Percentiles rank a stretch among this genome's conserved stretches.
Evolutionary conservation across 2,329 filamentous ascomycete species (phyloP).

Genomic region (Talaromyces funiculosus): DNA sequence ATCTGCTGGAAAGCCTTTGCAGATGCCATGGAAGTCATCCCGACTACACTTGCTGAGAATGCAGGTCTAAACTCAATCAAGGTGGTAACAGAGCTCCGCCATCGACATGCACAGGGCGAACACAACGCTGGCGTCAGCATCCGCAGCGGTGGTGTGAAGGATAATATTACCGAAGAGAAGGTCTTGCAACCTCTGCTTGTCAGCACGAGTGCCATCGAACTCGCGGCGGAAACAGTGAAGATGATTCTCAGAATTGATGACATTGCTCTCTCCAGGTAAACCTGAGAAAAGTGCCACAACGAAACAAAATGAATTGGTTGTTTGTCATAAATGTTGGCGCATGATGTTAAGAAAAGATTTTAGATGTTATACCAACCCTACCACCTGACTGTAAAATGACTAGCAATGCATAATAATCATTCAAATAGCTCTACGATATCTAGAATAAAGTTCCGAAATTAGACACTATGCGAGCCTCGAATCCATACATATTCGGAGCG

Average conservation of each 20-base stretch:
- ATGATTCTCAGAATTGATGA: constrained; percentile 73
- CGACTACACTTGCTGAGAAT: constrained; percentile 94
- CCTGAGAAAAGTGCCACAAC: neutral
- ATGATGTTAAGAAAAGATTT: constrained; percentile 9
- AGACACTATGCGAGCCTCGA: neutral
- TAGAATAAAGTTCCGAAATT: neutral
- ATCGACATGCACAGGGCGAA: constrained; percentile 91
- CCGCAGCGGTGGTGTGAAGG: constrained; percentile 93
- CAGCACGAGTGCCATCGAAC: constrained; percentile 93
- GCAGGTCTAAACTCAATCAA: constrained; percentile 97
- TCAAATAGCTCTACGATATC: neutral
- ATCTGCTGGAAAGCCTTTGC: constrained; percentile 99
- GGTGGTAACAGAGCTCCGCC: constrained; percentile 91
- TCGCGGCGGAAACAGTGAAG: constrained; percentile 98
- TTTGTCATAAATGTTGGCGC: constrained; percentile 11
- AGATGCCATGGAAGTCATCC: constrained; percentile 93
- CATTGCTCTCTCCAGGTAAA: constrained; percentile 51
- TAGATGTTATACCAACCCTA: constrained; percentile 9
- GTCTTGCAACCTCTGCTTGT: constrained; percentile 93
- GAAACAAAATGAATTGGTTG: constrained; percentile 9
- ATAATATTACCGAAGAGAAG: constrained; percentile 94
- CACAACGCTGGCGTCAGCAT: constrained; percentile 96
- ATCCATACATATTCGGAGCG: neutral
- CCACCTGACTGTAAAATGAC: constrained; percentile 12
- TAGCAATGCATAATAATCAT: constrained; percentile 9